Conservation (phyloP, 768 basidiomycete genomes). For the Tylopilus sp. region DNA sequence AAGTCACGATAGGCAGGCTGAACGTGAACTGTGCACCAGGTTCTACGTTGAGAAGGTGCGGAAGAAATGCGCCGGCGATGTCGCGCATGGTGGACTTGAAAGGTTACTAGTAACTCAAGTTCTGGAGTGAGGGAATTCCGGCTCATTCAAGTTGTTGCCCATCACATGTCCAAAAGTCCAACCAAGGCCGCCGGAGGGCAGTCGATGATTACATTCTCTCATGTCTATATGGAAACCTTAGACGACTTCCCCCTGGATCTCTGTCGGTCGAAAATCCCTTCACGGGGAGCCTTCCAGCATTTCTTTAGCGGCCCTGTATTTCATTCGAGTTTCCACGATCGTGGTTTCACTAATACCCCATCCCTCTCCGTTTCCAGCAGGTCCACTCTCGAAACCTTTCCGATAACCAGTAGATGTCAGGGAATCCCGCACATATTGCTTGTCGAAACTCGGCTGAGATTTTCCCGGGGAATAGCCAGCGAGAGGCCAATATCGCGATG, state of each 20-base stretch:
- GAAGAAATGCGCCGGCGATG: constrained; percentile 33
- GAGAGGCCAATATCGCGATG: constrained; percentile 94
- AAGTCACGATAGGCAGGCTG: constrained; percentile 8
- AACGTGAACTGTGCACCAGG: constrained; percentile 47
- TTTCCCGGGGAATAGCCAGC: constrained; percentile 68
- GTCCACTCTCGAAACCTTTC: constrained; percentile 77
- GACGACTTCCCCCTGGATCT: not conserved
- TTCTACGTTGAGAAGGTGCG: constrained; percentile 48
- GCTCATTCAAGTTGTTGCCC: no score
- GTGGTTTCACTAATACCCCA: constrained; percentile 78
- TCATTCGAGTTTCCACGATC: constrained; percentile 68
- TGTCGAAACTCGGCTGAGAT: constrained; percentile 90
- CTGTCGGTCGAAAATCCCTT: no score
- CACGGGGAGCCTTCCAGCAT: constrained; percentile 41
- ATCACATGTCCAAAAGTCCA: no score
- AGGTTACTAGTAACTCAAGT: no score
- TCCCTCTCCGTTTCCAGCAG: constrained; percentile 62
- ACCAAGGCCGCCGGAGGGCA: no score
- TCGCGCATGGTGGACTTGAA: constrained; percentile 16
- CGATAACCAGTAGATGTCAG: constrained; percentile 68
- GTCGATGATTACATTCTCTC: not conserved
- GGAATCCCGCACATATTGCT: constrained; percentile 94
- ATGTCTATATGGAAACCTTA: constrained; percentile 4
- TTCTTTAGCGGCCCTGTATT: constrained; percentile 77
- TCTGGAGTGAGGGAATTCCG: no score